phyloP scores from a whole-genome alignment of 2,329 filamentous ascomycete genomes.

The Rugonectria rugulosa region DNA sequence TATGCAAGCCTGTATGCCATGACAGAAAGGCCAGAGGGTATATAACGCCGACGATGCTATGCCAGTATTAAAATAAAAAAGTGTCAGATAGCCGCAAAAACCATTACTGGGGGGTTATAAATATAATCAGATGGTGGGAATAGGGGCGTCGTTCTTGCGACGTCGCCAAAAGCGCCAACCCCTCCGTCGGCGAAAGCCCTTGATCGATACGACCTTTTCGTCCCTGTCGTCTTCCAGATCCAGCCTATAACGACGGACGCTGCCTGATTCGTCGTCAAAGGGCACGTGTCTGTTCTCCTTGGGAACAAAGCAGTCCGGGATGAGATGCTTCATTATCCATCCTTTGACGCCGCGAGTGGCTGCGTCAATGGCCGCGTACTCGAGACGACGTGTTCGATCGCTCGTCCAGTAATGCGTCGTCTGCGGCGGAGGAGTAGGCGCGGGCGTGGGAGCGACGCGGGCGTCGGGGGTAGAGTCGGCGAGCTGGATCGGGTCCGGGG shows the following conservation, averaged over 20 bases:
- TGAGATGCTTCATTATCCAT: conserved; percentile 63
- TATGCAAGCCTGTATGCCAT: conserved; percentile 33
- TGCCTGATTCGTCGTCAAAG: conserved; percentile 70
- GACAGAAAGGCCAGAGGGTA: conserved; percentile 43
- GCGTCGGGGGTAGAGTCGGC: conserved; percentile 29
- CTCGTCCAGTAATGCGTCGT: conserved; percentile 74
- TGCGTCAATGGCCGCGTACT: conserved; percentile 73
- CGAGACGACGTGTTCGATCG: conserved; percentile 66
- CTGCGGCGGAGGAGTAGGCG: conserved; percentile 58
- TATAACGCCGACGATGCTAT: conserved; percentile 47
- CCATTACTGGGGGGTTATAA: not conserved
- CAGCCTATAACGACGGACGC: conserved; percentile 68
- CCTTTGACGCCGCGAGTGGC: conserved; percentile 66
- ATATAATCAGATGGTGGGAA: conserved; percentile 13
- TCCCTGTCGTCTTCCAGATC: conserved; percentile 58
- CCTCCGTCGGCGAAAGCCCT: conserved; percentile 30
- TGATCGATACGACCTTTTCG: conserved; percentile 31
- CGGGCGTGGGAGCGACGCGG: conserved; percentile 28
- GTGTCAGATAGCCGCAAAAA: conserved; percentile 19
- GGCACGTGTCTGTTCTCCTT: conserved; percentile 56
- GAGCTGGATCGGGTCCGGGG: conserved; percentile 49
- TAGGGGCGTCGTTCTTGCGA: conserved; percentile 29
- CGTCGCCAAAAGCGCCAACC: conserved; percentile 42
- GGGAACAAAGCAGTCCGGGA: conserved; percentile 68
- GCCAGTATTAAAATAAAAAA: conserved; percentile 21